phyloP scores from a whole-genome alignment of 2,329 filamentous ascomycete genomes.

The Fusarium camptoceras region DNA sequence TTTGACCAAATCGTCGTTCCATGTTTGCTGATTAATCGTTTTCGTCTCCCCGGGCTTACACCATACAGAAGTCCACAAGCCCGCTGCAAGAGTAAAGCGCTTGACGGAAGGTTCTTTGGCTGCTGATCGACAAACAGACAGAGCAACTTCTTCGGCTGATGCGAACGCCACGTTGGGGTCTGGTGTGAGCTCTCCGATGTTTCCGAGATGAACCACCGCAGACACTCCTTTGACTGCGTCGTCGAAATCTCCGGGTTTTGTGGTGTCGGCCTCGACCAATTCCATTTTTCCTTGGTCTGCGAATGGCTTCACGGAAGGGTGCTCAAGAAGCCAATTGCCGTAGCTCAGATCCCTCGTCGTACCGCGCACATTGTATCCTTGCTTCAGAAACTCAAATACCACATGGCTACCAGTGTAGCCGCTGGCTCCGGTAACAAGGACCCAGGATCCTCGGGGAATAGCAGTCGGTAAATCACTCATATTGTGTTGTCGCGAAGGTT shows the following conservation, averaged over 20 bases:
- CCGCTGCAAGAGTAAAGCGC: constrained; percentile 36
- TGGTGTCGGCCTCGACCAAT: constrained; percentile 35
- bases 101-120: constrained; percentile 29
- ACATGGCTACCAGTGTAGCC: constrained; percentile 40
- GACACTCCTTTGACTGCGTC: constrained; percentile 37
- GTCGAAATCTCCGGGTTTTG: constrained; percentile 29
- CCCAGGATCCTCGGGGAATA: constrained; percentile 38
- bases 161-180: constrained; percentile 34
- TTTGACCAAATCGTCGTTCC: constrained; percentile 33
- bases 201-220: constrained; percentile 36
- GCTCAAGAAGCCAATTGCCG: constrained; percentile 34
- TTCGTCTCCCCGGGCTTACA: constrained; percentile 9
- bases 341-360: constrained; percentile 31
- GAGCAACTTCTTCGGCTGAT: constrained; percentile 21
- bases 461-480: constrained; percentile 26
- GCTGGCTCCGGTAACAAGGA: constrained; percentile 40
- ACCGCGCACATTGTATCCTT: constrained; percentile 39
- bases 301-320: constrained; percentile 17
- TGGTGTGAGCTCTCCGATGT: constrained; percentile 17
- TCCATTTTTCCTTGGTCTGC: constrained; percentile 22
- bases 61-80: constrained; percentile 32
- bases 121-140: constrained; percentile 36
- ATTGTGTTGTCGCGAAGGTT: neutral
- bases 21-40: constrained; percentile 25
- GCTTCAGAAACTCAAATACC: constrained; percentile 34